Percentiles rank a stretch among this genome's conserved stretches.
Evolutionary conservation across 192 early-diverging fungal genomes (phyloP).

Genomic region (Pecoramyces ruminantium): DNA sequence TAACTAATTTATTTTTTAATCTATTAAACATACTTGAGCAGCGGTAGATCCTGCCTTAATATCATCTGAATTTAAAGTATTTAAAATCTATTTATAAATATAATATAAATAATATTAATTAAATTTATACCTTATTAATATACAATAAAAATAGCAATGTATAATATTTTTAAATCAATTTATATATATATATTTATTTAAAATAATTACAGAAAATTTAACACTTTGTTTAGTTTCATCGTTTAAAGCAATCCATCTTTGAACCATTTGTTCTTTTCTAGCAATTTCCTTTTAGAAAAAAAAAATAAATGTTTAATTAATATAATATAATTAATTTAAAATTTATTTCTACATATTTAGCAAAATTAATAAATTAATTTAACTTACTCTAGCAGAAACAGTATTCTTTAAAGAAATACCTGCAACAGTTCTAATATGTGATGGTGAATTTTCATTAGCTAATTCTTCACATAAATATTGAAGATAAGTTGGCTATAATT

Average conservation of each 20-base stretch:
- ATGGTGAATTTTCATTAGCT: constrained; percentile 45
- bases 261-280: constrained; percentile 2
- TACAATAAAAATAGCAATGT: too few relatives aligned
- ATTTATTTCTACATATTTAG: too few relatives aligned
- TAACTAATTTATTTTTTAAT: too few relatives aligned
- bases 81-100: neutral
- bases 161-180: too few relatives aligned
- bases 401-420: constrained; percentile 90
- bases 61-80: constrained; percentile 31
- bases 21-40: constrained; percentile 36
- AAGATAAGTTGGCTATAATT: constrained; percentile 28
- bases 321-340: too few relatives aligned
- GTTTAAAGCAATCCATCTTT: constrained; percentile 5
- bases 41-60: constrained; percentile 41
- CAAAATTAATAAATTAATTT: constrained; percentile 2
- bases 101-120: neutral
- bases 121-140: too few relatives aligned
- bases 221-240: neutral
- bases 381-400: constrained; percentile 61
- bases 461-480: constrained; percentile 59
- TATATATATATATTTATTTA: neutral
- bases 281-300: constrained; percentile 4
- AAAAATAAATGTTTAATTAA: too few relatives aligned
- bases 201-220: neutral
- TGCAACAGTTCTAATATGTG: constrained; percentile 53